These are phyloP conservation scores for Alternaria rosae DNA, from an alignment of 2,329 filamentous ascomycete species.

Conservation along the genomic window DNA sequence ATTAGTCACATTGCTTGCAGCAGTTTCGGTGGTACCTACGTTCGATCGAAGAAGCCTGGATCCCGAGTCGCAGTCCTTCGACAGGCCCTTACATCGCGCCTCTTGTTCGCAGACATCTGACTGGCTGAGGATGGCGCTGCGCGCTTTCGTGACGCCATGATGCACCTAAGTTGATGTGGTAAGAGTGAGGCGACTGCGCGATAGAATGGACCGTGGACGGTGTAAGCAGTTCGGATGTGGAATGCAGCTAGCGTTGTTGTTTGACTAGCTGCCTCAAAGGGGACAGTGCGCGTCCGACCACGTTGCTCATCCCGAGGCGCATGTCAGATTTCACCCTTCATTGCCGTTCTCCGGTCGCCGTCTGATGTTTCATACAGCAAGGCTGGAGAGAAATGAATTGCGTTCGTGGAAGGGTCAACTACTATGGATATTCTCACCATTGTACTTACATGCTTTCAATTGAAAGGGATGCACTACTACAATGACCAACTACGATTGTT, in stretches of 20 bases:
- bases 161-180: not conserved
- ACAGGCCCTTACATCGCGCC: not conserved
- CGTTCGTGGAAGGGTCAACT: not conserved
- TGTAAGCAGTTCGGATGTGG: not conserved
- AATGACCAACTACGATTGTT: not conserved
- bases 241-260: not conserved
- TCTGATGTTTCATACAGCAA: not conserved
- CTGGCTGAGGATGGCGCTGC: fast-evolving
- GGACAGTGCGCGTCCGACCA: too few relatives aligned
- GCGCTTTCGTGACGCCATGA: not conserved
- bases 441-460: not conserved
- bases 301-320: not conserved
- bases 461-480: not conserved
- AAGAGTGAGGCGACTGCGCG: not conserved
- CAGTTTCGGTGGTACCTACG: not conserved
- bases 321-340: not conserved
- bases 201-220: not conserved
- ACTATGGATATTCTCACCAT: not conserved
- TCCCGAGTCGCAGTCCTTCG: not conserved
- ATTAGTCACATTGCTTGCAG: too few relatives aligned
- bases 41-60: not conserved
- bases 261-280: not conserved
- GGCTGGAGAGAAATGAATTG: not conserved
- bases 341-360: not conserved
- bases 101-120: too few relatives aligned